Evolutionary conservation across 1,139 yeast species (phyloP), one percentile per base, ranked within the genome.

Genomic region (Diutina ranongensis): DNA sequence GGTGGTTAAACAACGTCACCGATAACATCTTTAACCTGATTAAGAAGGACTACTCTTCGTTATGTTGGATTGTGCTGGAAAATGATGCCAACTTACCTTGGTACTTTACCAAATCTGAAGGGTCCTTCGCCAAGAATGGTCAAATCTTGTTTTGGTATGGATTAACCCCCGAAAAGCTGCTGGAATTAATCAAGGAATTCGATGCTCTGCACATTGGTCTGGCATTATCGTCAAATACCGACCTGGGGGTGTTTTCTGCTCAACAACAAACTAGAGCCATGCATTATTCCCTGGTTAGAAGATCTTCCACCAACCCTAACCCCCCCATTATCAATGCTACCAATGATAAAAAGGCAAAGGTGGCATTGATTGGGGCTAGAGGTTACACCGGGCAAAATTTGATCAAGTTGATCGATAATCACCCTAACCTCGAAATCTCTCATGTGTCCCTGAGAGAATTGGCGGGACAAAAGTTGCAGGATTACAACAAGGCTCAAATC

Each of bases 281-380:
- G 52, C 73, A 64, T 57, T 54, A 50, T 44, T 48, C 47, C 34
- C 19, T 21, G 3, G 35, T 44, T 15, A 35, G 45, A 52, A 9
- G 44, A 49, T 3, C 48, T 16, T 55, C 68, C 48, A 63, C 83
- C 40, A 77, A 81, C 60, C 92, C 94, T 47, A 83, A 82, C 59
- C 87, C 89, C 12, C 92, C 94, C 19, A 54, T 76, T 42, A 70
- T 70, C 49, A 69, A 72, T 48, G 94, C 87, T 33, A 62, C 76
- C 44, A 84, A 80, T 65, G 69, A 72, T 42, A 62, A 68, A 46
- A 76, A 76, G 49, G 69, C 86, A 35, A 79, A 78, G 50, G 89
- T 94, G 45, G 98, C 97, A 1, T 75, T 92, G 55, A 89, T 92
- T 59, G 99, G 99, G 56, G 99, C 98, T 38, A 83, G 99, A 67